Evolutionary conservation across 2,329 filamentous ascomycete genomes (phyloP).

Genomic region (Aureobasidium melanogenum): DNA sequence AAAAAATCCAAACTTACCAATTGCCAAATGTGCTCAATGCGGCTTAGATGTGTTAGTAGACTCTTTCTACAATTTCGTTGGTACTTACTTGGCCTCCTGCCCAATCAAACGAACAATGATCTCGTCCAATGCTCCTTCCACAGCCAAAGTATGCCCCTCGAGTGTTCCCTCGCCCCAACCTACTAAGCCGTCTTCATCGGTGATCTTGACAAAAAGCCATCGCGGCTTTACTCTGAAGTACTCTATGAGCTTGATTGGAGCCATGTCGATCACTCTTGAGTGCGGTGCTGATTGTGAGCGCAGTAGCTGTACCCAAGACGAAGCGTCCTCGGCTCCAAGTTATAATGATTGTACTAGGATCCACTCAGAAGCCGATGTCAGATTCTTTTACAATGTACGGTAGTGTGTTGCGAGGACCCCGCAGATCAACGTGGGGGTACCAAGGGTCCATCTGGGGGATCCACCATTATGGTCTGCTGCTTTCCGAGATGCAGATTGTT

Average conservation of each 20-base stretch:
- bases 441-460: neutral
- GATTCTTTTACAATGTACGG: neutral
- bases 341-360: neutral
- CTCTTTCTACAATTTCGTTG: conserved; percentile 23
- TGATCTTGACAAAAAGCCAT: conserved; percentile 72
- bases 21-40: conserved; percentile 78
- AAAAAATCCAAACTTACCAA: conserved; percentile 21
- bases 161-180: conserved; percentile 71
- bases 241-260: conserved; percentile 56
- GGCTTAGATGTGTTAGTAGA: conserved; percentile 38
- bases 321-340: neutral
- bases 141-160: conserved; percentile 64
- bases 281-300: too few species aligned
- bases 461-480: neutral
- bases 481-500: too few species aligned
- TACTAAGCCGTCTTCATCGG: conserved; percentile 52
- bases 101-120: conserved; percentile 55
- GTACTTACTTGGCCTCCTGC: conserved; percentile 51
- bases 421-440: conserved; percentile 1
- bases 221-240: conserved; percentile 67
- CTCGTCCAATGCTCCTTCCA: conserved; percentile 64
- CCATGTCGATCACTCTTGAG: conserved; percentile 38
- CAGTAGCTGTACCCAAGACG: neutral
- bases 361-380: neutral
- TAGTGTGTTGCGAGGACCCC: neutral